A percentile compares a stretch with the other conserved stretches of the same genome.
Conservation (phyloP, 495 filamentous ascomycete species). For the Hypoxylon perforatum region DNA sequence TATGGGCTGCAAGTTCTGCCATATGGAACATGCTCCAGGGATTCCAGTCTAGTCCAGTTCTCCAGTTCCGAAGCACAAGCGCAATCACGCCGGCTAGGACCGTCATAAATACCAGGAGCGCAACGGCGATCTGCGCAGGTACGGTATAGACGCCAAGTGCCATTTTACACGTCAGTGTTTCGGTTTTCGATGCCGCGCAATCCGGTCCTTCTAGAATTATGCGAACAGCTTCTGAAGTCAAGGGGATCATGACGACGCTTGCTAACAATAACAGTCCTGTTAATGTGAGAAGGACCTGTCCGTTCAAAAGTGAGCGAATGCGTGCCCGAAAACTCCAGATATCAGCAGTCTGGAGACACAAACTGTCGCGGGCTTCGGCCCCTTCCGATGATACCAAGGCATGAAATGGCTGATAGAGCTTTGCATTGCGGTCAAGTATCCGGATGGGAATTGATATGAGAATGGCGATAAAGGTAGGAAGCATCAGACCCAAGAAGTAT, state of each 20-base stretch:
- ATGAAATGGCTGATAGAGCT: slow-evolving; percentile 50
- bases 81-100: slow-evolving; percentile 26
- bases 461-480: slow-evolving; percentile 49
- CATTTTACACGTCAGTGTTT: slow-evolving; percentile 29
- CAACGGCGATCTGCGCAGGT: slow-evolving; percentile 32
- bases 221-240: slow-evolving; percentile 39
- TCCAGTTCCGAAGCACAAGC: slow-evolving; percentile 41
- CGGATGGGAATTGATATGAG: slow-evolving; percentile 41
- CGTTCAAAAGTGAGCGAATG: slow-evolving; percentile 27
- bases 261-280: slow-evolving; percentile 40
- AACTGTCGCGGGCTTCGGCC: slow-evolving; percentile 36
- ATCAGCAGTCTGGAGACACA: slow-evolving; percentile 41
- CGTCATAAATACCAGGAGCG: slow-evolving; percentile 36
- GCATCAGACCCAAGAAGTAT: slow-evolving; percentile 49
- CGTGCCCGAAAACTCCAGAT: slow-evolving; percentile 26
- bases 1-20: slow-evolving; percentile 38
- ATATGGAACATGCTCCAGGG: slow-evolving; percentile 47
- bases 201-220: slow-evolving; percentile 36
- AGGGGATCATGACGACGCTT: slow-evolving; percentile 35
- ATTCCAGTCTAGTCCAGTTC: slow-evolving; percentile 45
- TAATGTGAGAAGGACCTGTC: slow-evolving; percentile 35
- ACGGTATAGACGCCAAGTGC: slow-evolving; percentile 27
- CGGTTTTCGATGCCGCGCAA: slow-evolving; percentile 14
- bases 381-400: slow-evolving; percentile 39
- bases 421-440: slow-evolving; percentile 46